A percentile compares a stretch with the other conserved stretches of the same genome.
Evolutionary conservation across 768 basidiomycete genomes (phyloP).

Genomic region (Leccinum fibrillosum): DNA sequence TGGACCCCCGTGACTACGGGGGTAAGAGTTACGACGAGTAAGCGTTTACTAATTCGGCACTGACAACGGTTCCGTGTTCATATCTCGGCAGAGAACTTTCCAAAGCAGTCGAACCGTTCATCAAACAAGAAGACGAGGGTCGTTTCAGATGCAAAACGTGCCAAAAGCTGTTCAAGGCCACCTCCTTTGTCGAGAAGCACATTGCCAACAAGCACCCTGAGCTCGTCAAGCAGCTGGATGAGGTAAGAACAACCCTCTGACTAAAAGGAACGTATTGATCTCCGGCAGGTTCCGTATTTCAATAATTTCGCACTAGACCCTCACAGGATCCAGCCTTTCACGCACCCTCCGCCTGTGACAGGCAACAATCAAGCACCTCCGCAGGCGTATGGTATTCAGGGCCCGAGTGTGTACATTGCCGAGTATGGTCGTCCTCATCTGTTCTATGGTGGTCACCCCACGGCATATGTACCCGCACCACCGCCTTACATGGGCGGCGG

Average conservation of each 20-base stretch:
- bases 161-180: slow-evolving; percentile 96
- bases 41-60: slow-evolving; percentile 31
- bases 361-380: slow-evolving; percentile 78
- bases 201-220: slow-evolving; percentile 93
- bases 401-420: slow-evolving; percentile 48
- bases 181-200: slow-evolving; percentile 97
- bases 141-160: slow-evolving; percentile 97
- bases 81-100: slow-evolving; percentile 63
- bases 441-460: slow-evolving; percentile 38
- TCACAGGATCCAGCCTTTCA: slow-evolving; percentile 83
- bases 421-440: slow-evolving; percentile 40
- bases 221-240: slow-evolving; percentile 76
- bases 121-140: slow-evolving; percentile 96
- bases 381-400: slow-evolving; percentile 81
- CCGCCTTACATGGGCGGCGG: slow-evolving; percentile 38
- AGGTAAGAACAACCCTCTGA: slow-evolving; percentile 49
- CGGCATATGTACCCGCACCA: slow-evolving; percentile 34
- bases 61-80: slow-evolving; percentile 14
- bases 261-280: slow-evolving; percentile 13
- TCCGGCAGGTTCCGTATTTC: slow-evolving; percentile 74
- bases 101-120: slow-evolving; percentile 70
- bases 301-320: slow-evolving; percentile 98
- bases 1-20: slow-evolving; percentile 86
- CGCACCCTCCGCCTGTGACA: slow-evolving; percentile 65
- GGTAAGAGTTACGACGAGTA: slow-evolving; percentile 91